Evolutionary conservation across 2,329 filamentous ascomycete species (phyloP), one percentile per base, ranked within the genome.

Genomic region (Coniella vitis): DNA sequence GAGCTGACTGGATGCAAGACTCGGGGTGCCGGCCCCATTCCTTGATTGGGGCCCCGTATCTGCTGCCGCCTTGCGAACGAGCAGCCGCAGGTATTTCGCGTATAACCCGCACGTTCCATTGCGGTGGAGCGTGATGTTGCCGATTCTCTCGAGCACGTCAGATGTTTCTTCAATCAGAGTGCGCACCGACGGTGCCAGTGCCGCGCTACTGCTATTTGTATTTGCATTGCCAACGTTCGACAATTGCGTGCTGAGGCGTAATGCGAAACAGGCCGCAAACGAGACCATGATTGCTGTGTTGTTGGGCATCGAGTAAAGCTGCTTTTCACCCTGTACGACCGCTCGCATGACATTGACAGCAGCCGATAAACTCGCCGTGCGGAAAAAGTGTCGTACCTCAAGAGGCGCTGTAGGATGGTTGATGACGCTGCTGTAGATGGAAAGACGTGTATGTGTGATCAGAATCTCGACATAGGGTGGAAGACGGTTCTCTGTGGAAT

Each of bases 251-350:
- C 79, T 83, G 4, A 86, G 70, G 9, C 78, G 76, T n/a, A 86
- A 64, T 0, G 82, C 81, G 53, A 84, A 85, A 57, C 81, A 85
- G 4, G 82, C 82, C 0, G 84, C 84, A 55, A 87, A 87, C 1
- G 83, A 85, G 12, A 88, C 86, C 85, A 88, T 88, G 55, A 87
- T 86, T 48, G 84, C 78, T 0, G 84, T 87, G 56, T 88, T 88
- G 63, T 88, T 88, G 0, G 84, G 84, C 84, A 88, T 88, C 0
- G 84, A 87, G 48, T 81, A 81, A 0, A 88, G 71, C 53, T 83
- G 76, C 0, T 73, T 69, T 59, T 88, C 84, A 31, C 84, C 84
- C 62, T 87, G 84, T 5, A 87, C 85, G 0, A 84, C 84, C 2
- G 81, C 82, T 19, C 84, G 78, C 71, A 88, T 78, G 4, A 88